Percentiles rank a stretch among this genome's conserved stretches.
These are phyloP conservation scores for Tanacetum coccineum DNA, from an alignment of 129 eudicot genomes.

Conservation along the genomic window DNA sequence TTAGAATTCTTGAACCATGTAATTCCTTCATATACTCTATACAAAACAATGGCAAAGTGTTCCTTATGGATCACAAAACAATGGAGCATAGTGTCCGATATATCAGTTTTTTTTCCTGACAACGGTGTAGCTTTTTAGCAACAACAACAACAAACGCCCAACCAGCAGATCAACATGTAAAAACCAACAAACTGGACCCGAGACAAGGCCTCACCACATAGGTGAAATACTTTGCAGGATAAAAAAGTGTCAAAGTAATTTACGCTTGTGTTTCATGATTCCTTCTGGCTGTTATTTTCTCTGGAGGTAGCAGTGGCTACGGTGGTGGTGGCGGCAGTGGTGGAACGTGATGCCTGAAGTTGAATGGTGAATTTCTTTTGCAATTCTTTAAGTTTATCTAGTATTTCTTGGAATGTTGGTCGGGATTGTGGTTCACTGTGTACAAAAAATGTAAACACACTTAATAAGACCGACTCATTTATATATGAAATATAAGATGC, in stretches of 20 bases:
- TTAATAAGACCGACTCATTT: not conserved
- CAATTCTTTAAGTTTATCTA: constrained; percentile 72
- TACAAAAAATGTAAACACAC: not conserved
- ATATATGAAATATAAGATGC: not conserved
- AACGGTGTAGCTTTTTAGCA: constrained; percentile 8
- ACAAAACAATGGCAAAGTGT: constrained; percentile 43
- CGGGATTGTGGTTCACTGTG: constrained; percentile 74
- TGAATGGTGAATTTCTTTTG: constrained; percentile 56
- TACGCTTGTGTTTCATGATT: constrained; percentile 21
- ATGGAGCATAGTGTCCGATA: constrained; percentile 18
- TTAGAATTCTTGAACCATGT: constrained; percentile 1
- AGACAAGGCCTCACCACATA: constrained; percentile 4
- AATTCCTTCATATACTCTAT: constrained; percentile 27
- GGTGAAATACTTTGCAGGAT: constrained; percentile 18
- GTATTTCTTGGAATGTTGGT: constrained; percentile 81
- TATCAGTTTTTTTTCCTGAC: constrained; percentile 5
- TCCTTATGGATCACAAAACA: constrained; percentile 43
- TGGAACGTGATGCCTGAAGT: constrained; percentile 48
- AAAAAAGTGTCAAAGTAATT: constrained; percentile 23
- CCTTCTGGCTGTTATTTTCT: constrained; percentile 46
- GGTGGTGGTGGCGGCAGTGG: constrained; percentile 25
- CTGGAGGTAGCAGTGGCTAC: constrained; percentile 15
- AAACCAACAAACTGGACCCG: constrained; percentile 28
- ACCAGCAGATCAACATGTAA: constrained; percentile 19
- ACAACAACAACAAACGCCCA: constrained; percentile 18